Evolutionary conservation across 2,329 filamentous ascomycete species (phyloP).

Genomic region (Claviceps fusiformis): DNA sequence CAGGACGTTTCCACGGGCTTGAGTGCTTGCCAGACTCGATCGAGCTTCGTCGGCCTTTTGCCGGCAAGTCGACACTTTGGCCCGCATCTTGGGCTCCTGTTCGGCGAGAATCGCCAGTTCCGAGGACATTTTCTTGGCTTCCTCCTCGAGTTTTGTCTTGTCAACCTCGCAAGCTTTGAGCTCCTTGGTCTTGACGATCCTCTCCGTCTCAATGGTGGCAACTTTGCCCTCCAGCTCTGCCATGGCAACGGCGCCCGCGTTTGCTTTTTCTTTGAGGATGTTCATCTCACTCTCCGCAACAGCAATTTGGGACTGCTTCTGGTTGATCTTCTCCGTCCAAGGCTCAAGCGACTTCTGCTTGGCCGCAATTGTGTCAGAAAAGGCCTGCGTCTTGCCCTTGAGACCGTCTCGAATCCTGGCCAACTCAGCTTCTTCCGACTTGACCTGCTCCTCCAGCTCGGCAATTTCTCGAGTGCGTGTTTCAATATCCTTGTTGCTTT

Average conservation of each 20-base stretch:
- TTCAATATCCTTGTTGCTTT: slow-evolving; percentile 66
- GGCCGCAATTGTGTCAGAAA: slow-evolving; percentile 80
- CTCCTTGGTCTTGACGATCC: slow-evolving; percentile 56
- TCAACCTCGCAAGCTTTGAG: slow-evolving; percentile 64
- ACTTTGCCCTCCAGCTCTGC: slow-evolving; percentile 77
- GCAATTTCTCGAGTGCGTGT: slow-evolving; percentile 61
- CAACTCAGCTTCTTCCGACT: slow-evolving; percentile 69
- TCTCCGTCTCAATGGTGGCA: slow-evolving; percentile 54
- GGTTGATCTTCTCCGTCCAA: slow-evolving; percentile 93
- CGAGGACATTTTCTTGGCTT: slow-evolving; percentile 55
- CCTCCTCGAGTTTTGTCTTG: slow-evolving; percentile 58
- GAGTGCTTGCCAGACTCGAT: slow-evolving; percentile 75
- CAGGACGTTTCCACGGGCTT: slow-evolving; percentile 86
- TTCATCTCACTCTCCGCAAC: slow-evolving; percentile 90
- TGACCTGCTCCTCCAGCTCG: slow-evolving; percentile 62
- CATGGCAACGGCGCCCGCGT: slow-evolving; percentile 70
- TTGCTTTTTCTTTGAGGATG: slow-evolving; percentile 80
- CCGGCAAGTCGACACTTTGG: slow-evolving; percentile 75
- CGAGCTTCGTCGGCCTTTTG: slow-evolving; percentile 95
- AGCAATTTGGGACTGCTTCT: slow-evolving; percentile 86
- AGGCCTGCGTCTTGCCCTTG: slow-evolving; percentile 89
- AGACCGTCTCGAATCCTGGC: slow-evolving; percentile 70
- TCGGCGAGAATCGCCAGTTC: slow-evolving; percentile 59
- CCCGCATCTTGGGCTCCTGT: slow-evolving; percentile 70
- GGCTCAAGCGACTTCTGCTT: slow-evolving; percentile 94